A percentile compares a stretch with the other conserved stretches of the same genome.
Evolutionary conservation across 106 monocot species (phyloP).

Genomic region (Chionographis japonica): DNA sequence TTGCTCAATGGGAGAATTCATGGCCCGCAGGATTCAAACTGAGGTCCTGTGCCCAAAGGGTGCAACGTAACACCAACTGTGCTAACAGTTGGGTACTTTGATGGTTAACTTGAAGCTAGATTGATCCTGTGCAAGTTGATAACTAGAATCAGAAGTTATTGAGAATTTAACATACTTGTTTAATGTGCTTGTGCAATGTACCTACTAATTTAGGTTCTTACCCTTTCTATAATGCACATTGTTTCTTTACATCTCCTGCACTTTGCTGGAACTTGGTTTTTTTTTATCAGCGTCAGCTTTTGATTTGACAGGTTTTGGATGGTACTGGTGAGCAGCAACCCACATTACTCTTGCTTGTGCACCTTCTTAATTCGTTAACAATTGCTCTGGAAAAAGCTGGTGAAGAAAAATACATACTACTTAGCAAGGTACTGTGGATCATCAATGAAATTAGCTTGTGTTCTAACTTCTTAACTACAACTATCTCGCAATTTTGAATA

Average conservation of each 20-base stretch:
- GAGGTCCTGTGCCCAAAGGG: too few relatives aligned
- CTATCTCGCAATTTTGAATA: too few relatives aligned
- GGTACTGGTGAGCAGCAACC: slow-evolving; percentile 40
- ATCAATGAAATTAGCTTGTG: not conserved
- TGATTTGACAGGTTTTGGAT: slow-evolving; percentile 30
- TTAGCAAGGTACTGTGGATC: slow-evolving; percentile 61
- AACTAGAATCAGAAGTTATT: not conserved
- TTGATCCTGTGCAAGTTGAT: too few relatives aligned
- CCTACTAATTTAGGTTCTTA: not conserved
- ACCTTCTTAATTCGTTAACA: slow-evolving; percentile 58
- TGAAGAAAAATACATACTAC: slow-evolving; percentile 77
- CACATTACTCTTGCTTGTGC: slow-evolving; percentile 48
- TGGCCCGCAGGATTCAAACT: too few relatives aligned
- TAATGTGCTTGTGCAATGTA: not conserved
- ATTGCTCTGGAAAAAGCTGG: slow-evolving; percentile 54
- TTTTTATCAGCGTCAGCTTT: not conserved
- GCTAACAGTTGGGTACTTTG: too few relatives aligned
- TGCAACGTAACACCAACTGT: too few relatives aligned
- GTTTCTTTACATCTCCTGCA: not conserved
- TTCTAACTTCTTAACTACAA: not conserved
- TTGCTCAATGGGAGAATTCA: too few relatives aligned
- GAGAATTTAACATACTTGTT: not conserved
- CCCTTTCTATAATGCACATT: not conserved
- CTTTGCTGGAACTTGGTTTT: not conserved
- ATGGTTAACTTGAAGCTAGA: too few relatives aligned